Conservation (phyloP, 768 basidiomycete species). For the Panaeolus papilionaceus region DNA sequence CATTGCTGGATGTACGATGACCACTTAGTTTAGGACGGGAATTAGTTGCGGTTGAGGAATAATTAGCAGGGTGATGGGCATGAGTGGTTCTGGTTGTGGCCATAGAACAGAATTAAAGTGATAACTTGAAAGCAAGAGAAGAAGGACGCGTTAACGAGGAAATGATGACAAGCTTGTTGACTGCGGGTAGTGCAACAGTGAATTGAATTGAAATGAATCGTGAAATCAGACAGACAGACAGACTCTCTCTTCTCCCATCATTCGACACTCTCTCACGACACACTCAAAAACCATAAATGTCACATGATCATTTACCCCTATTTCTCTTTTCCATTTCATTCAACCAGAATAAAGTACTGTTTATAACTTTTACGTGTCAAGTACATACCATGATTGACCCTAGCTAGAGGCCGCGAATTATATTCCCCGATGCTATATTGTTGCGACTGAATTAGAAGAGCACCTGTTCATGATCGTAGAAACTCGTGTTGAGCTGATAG, state of each 20-base stretch:
- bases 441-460: neutral
- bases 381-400: neutral
- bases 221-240: neutral
- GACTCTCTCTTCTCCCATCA: neutral
- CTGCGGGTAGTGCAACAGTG: neutral
- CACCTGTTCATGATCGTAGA: neutral
- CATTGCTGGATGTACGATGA: conserved; percentile 26
- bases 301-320: neutral
- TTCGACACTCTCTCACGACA: conserved; percentile 1
- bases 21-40: conserved; percentile 36
- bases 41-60: conserved; percentile 38
- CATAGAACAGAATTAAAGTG: neutral
- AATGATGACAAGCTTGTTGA: neutral
- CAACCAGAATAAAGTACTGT: neutral
- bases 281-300: neutral
- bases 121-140: neutral
- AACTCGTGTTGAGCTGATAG: neutral
- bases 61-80: conserved; percentile 31
- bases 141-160: neutral
- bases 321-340: neutral
- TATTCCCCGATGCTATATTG: neutral
- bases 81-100: conserved; percentile 23
- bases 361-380: neutral
- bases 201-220: neutral
- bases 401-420: neutral